Conservation (phyloP, 1,139 yeast genomes). For the Meyerozyma guilliermondii region DNA sequence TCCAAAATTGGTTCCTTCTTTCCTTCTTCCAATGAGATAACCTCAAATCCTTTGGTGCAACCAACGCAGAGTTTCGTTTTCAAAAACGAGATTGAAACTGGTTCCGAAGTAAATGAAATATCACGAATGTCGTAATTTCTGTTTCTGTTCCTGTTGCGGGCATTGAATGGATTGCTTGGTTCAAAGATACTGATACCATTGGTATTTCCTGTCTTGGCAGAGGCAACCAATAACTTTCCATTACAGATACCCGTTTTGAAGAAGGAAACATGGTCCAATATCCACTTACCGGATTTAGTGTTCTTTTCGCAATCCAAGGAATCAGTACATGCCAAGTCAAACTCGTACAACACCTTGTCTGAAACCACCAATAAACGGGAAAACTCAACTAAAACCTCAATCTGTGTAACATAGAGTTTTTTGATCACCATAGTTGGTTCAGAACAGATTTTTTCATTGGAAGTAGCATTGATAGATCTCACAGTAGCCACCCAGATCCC, state of each 20-base stretch:
- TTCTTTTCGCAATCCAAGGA: conserved; percentile 66
- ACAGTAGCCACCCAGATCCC: conserved; percentile 82
- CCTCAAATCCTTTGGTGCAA: conserved; percentile 94
- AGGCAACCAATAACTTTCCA: conserved; percentile 83
- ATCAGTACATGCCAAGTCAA: conserved; percentile 67
- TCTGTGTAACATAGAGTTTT: conserved; percentile 75
- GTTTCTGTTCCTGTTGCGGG: conserved; percentile 57
- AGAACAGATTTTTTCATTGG: conserved; percentile 50
- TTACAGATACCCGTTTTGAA: conserved; percentile 92
- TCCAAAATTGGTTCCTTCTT: conserved; percentile 76
- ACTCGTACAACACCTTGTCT: conserved; percentile 78
- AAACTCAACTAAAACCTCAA: conserved; percentile 90
- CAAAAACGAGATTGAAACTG: conserved; percentile 84
- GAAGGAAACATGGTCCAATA: conserved; percentile 79
- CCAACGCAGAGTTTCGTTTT: conserved; percentile 90
- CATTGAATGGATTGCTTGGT: conserved; percentile 58
- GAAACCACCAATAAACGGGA: conserved; percentile 76
- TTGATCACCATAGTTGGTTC: conserved; percentile 77
- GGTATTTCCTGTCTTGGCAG: conserved; percentile 72
- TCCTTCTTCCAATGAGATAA: conserved; percentile 76
- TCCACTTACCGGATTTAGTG: conserved; percentile 70
- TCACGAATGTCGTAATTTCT: conserved; percentile 70
- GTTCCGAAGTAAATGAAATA: conserved; percentile 79
- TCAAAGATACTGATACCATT: conserved; percentile 84
- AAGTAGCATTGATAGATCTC: conserved; percentile 38